Conservation (phyloP, 1,284 basidiomycete genomes). For the Athelia psychrophila region DNA sequence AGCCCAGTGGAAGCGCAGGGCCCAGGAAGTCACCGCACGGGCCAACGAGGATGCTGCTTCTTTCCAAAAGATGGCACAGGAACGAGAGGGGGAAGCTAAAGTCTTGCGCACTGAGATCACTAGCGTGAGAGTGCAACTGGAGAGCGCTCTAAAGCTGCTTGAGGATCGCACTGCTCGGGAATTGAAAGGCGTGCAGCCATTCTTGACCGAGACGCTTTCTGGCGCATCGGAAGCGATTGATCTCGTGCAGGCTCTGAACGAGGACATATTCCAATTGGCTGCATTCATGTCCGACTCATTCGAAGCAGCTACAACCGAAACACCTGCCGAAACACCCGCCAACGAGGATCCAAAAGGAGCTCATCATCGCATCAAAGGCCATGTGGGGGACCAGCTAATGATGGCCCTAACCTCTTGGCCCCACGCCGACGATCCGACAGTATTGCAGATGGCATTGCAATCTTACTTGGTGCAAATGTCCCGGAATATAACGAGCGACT, state of each 20-base stretch:
- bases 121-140: no score
- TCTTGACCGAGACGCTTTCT: conserved; percentile 26
- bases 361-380: not conserved
- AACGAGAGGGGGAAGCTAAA: no score
- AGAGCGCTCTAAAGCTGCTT: conserved; percentile 11
- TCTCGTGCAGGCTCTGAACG: conserved; percentile 29
- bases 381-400: conserved; percentile 18
- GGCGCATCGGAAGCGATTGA: conserved; percentile 27
- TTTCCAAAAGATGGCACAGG: no score
- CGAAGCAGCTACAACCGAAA: conserved; percentile 5
- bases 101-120: no score
- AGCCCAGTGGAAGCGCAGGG: no score
- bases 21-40: no score
- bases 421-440: conserved; percentile 25
- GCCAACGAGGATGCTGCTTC: no score
- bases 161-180: conserved; percentile 30
- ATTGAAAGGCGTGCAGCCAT: conserved; percentile 33
- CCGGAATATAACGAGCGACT: conserved; percentile 24
- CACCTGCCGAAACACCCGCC: no score
- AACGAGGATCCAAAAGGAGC: no score
- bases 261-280: conserved; percentile 30
- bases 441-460: conserved; percentile 30
- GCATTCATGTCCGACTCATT: conserved; percentile 31
- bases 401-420: conserved; percentile 21
- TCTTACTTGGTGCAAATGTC: conserved; percentile 22